Percentiles rank a stretch among this genome's conserved stretches.
phyloP scores from a whole-genome alignment of 1,284 basidiomycete species.

The Microbotryum scabiosae region DNA sequence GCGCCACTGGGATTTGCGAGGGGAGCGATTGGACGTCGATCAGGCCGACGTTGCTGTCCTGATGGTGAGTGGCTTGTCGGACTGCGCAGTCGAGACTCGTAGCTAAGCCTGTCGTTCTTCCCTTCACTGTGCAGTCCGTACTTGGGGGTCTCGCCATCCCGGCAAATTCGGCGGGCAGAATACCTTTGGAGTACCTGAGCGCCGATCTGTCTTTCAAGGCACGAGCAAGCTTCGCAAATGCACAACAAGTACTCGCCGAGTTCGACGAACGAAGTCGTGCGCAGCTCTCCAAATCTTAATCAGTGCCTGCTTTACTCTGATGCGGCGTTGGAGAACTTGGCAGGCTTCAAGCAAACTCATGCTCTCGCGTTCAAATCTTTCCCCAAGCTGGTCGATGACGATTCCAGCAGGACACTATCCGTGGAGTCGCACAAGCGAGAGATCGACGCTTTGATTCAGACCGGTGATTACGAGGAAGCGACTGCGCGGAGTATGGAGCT shows the following conservation, averaged over 20 bases:
- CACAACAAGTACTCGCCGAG: slow-evolving; percentile 67
- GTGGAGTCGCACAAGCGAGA: slow-evolving; percentile 37
- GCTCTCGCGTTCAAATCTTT: slow-evolving; percentile 59
- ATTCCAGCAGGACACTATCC: slow-evolving; percentile 39
- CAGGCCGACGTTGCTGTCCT: slow-evolving; percentile 76
- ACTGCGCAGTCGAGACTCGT: slow-evolving; percentile 30
- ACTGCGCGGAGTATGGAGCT: slow-evolving; percentile 47
- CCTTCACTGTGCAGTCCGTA: slow-evolving; percentile 28
- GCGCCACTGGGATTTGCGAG: slow-evolving; percentile 47
- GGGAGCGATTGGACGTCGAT: slow-evolving; percentile 63
- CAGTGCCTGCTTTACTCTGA: no score
- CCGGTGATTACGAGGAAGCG: slow-evolving; percentile 48
- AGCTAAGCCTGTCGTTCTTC: background rate
- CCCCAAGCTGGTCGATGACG: slow-evolving; percentile 38
- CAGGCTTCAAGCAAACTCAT: slow-evolving; percentile 55
- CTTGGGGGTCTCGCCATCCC: slow-evolving; percentile 32
- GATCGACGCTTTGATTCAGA: slow-evolving; percentile 40
- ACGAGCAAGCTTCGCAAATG: slow-evolving; percentile 58
- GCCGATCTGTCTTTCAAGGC: slow-evolving; percentile 42
- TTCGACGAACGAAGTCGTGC: slow-evolving; percentile 68
- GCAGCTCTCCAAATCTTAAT: background rate
- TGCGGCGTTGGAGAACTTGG: background rate
- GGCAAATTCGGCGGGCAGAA: slow-evolving; percentile 41
- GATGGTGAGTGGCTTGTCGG: slow-evolving; percentile 46
- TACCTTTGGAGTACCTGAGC: slow-evolving; percentile 38